Evolutionary conservation across 768 basidiomycete species (phyloP).

Genomic region (Chalciporus pseudorubinellus): DNA sequence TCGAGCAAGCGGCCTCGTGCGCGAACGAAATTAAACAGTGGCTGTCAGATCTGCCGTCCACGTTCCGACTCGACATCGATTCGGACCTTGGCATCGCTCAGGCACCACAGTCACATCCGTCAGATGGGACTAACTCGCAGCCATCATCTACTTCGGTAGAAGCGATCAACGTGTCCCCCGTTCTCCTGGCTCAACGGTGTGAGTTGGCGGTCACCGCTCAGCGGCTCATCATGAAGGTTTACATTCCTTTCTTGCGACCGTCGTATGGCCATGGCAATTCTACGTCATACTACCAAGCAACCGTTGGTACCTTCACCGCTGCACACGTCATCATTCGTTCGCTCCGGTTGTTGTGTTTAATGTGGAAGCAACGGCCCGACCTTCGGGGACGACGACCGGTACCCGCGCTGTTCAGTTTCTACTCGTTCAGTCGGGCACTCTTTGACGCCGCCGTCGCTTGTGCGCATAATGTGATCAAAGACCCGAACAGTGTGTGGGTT

Average conservation of each 20-base stretch:
- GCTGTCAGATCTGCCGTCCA: slow-evolving; percentile 49
- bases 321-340: slow-evolving; percentile 64
- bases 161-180: slow-evolving; percentile 27
- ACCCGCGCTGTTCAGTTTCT: slow-evolving; percentile 52
- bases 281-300: slow-evolving; percentile 48
- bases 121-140: slow-evolving; percentile 3
- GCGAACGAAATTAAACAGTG: slow-evolving; percentile 58
- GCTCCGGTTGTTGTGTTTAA: slow-evolving; percentile 39
- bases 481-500: slow-evolving; percentile 47
- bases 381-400: slow-evolving; percentile 33
- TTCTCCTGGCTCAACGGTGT: slow-evolving; percentile 50
- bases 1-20: slow-evolving; percentile 60
- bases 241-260: slow-evolving; percentile 61
- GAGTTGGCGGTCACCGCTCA: slow-evolving; percentile 62
- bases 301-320: slow-evolving; percentile 58
- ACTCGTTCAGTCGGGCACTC: slow-evolving; percentile 58
- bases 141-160: slow-evolving; percentile 15
- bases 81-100: slow-evolving; percentile 24
- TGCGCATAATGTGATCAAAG: slow-evolving; percentile 58
- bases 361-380: slow-evolving; percentile 38
- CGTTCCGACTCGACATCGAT: slow-evolving; percentile 45
- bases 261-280: slow-evolving; percentile 24
- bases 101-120: neutral
- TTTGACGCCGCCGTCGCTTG: slow-evolving; percentile 67
- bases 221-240: slow-evolving; percentile 59